Evolutionary conservation across 2,329 filamentous ascomycete genomes (phyloP).

Genomic region (Hymenoscyphus infarciens): DNA sequence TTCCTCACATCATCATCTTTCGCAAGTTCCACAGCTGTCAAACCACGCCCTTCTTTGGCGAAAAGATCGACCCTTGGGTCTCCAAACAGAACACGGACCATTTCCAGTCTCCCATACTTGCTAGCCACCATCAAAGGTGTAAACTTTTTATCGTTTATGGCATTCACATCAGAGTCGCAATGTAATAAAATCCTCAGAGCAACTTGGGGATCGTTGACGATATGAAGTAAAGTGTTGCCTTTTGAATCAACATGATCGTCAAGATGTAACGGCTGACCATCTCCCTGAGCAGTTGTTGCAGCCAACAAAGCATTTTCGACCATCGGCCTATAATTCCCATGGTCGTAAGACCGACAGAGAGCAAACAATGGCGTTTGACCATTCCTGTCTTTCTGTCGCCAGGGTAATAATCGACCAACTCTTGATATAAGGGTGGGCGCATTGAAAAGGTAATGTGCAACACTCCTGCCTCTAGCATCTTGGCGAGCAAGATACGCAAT

Average conservation of each 20-base stretch:
- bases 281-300: constrained; percentile 70
- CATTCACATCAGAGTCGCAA: constrained; percentile 95
- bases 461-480: constrained; percentile 81
- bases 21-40: constrained; percentile 92
- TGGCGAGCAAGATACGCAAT: constrained; percentile 68
- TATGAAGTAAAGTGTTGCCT: constrained; percentile 93
- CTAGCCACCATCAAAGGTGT: constrained; percentile 97
- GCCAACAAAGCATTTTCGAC: constrained; percentile 75
- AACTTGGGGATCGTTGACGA: constrained; percentile 81
- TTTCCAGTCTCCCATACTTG: constrained; percentile 93
- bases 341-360: constrained; percentile 91
- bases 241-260: constrained; percentile 91
- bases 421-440: constrained; percentile 74
- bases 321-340: constrained; percentile 82
- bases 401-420: constrained; percentile 76
- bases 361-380: constrained; percentile 98
- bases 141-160: constrained; percentile 90
- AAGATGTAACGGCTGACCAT: constrained; percentile 76
- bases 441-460: constrained; percentile 95
- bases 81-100: constrained; percentile 82
- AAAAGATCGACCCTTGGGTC: constrained; percentile 84
- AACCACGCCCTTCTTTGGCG: constrained; percentile 77
- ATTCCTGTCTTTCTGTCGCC: constrained; percentile 90
- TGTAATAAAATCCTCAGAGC: constrained; percentile 71
- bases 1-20: constrained; percentile 98